Conservation (phyloP, 169 alveolate genomes). For the Toxoplasma gondii region DNA sequence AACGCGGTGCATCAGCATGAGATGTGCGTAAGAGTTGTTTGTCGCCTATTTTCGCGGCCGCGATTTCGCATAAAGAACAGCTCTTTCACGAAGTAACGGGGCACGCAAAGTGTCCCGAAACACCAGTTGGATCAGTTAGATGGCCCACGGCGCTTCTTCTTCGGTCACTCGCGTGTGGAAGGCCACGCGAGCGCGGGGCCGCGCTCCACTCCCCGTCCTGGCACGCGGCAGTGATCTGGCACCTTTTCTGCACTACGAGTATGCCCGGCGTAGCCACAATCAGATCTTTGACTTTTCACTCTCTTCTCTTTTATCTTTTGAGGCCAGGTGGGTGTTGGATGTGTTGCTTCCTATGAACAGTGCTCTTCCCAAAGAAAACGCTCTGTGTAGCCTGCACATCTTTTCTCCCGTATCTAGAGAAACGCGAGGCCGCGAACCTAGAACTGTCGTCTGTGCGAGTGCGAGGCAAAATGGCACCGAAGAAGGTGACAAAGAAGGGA, state of each 20-base stretch:
- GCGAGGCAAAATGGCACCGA: constrained; percentile 49
- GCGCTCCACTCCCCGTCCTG: not conserved
- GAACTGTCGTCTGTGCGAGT: not conserved
- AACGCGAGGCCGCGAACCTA: too few species aligned
- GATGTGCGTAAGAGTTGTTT: too few species aligned
- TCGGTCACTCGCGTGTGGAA: not conserved
- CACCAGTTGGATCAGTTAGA: not conserved
- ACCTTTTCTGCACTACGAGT: constrained; percentile 3
- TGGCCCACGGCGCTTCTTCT: not conserved
- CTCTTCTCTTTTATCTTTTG: not conserved
- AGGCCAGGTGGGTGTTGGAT: not conserved
- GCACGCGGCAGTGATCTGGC: not conserved
- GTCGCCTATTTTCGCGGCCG: too few species aligned
- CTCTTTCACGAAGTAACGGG: too few species aligned
- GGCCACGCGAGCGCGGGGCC: constrained; percentile 23
- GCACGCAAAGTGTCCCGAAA: too few species aligned
- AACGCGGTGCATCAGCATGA: too few species aligned
- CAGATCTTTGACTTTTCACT: constrained; percentile 13
- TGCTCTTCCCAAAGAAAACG: not conserved
- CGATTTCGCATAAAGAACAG: too few species aligned
- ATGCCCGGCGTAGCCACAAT: not conserved
- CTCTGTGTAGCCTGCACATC: not conserved
- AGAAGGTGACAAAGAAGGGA: constrained; percentile 42
- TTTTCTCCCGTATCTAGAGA: too few species aligned
- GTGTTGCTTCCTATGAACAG: not conserved